Evolutionary conservation across 495 filamentous ascomycete species (phyloP).

Genomic region (Penicillium turbatum): DNA sequence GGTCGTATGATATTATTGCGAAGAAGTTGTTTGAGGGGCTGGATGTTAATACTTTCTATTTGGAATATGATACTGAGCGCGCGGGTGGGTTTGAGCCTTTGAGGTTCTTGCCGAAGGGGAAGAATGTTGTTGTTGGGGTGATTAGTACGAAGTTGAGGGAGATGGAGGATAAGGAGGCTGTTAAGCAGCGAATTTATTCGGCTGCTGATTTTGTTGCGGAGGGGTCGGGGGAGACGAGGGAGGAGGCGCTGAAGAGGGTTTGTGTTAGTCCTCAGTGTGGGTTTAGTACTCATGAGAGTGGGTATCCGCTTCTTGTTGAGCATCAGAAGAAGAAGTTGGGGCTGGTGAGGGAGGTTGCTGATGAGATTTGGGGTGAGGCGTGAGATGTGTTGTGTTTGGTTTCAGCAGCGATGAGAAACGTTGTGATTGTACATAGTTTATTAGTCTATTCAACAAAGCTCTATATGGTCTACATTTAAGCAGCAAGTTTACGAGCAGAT

Average conservation of each 20-base stretch:
- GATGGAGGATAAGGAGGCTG: constrained; percentile 57
- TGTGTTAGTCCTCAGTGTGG: constrained; percentile 66
- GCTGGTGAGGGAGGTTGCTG: constrained; percentile 46
- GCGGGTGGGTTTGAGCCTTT: constrained; percentile 65
- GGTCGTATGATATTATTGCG: constrained; percentile 64
- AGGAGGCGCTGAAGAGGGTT: constrained; percentile 53
- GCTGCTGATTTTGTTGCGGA: constrained; percentile 57
- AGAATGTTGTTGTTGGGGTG: constrained; percentile 62
- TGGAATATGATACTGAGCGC: constrained; percentile 65
- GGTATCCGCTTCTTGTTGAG: constrained; percentile 56
- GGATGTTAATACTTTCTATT: constrained; percentile 63
- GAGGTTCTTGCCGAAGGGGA: constrained; percentile 55
- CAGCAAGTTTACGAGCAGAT: no score
- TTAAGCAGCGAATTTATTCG: constrained; percentile 53
- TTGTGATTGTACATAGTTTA: no score
- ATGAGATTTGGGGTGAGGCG: constrained; percentile 43
- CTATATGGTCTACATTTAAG: no score
- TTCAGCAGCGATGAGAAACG: no score
- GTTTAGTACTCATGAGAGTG: constrained; percentile 61
- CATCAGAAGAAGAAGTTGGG: constrained; percentile 53
- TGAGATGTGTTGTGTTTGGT: no score
- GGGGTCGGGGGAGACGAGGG: constrained; percentile 38
- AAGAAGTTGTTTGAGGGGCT: constrained; percentile 60
- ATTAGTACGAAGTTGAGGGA: constrained; percentile 62
- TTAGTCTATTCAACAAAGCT: no score